Evolutionary conservation across 768 basidiomycete genomes (phyloP).

Genomic region (Leccinum subtestaceum): DNA sequence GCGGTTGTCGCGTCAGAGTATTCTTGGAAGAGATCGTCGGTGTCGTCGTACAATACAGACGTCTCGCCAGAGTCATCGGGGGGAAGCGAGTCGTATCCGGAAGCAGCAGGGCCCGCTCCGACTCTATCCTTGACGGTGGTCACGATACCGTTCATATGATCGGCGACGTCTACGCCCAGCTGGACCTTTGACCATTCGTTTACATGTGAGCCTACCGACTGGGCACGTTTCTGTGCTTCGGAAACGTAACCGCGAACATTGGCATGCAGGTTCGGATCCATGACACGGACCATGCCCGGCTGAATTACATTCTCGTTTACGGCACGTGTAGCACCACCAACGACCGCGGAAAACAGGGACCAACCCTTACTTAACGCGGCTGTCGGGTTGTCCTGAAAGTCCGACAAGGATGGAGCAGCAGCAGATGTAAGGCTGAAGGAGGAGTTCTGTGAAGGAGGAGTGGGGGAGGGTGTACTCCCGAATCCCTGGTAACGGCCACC

Average conservation of each 20-base stretch:
- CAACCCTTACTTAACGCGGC: conserved; percentile 90
- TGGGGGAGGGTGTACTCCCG: conserved; percentile 75
- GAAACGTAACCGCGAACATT: conserved; percentile 70
- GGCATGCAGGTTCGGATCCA: conserved; percentile 77
- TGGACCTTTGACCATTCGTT: conserved; percentile 77
- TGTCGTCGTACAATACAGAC: conserved; percentile 57
- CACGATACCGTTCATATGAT: conserved; percentile 68
- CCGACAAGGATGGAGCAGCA: conserved; percentile 71
- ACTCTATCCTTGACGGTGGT: conserved; percentile 59
- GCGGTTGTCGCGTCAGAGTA: conserved; percentile 22
- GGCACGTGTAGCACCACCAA: conserved; percentile 72
- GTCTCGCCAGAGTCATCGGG: conserved; percentile 50
- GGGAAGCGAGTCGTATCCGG: conserved; percentile 50
- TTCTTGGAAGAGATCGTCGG: conserved; percentile 58
- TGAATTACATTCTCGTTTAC: conserved; percentile 89
- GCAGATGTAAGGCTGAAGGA: conserved; percentile 69
- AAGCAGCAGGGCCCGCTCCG: conserved; percentile 51
- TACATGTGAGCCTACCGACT: conserved; percentile 56
- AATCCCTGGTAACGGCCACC: conserved; percentile 94
- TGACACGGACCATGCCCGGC: conserved; percentile 78
- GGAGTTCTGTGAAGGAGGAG: conserved; percentile 28
- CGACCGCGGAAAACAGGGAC: conserved; percentile 89
- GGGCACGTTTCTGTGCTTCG: conserved; percentile 65
- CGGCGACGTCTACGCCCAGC: conserved; percentile 84
- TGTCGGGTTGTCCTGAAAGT: conserved; percentile 84